Conservation (phyloP, 345 rosid genomes). For the Citrus mangshanensis region DNA sequence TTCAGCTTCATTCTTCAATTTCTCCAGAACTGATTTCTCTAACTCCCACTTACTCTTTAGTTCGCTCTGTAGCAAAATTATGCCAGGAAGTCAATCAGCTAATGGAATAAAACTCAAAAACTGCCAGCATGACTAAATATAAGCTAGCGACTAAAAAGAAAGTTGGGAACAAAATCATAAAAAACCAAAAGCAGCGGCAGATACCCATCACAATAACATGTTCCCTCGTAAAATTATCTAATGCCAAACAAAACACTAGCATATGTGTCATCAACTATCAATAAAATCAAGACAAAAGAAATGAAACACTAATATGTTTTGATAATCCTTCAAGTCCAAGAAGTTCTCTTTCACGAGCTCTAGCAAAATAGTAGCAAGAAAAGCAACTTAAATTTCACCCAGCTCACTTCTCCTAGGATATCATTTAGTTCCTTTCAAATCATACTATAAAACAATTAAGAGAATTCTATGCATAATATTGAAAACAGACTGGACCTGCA, state of each 20-base stretch:
- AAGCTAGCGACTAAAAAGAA: background rate
- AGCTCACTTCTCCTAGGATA: background rate
- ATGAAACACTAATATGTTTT: background rate
- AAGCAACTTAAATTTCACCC: background rate
- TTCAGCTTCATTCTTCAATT: slow-evolving; percentile 62
- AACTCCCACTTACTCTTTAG: slow-evolving; percentile 64
- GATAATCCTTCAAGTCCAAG: background rate
- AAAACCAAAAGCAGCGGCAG: background rate
- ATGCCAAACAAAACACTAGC: background rate
- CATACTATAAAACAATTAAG: background rate
- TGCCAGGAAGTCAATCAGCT: slow-evolving; percentile 7
- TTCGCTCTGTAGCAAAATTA: slow-evolving; percentile 44
- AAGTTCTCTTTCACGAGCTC: background rate
- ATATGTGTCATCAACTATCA: background rate
- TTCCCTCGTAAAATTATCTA: background rate
- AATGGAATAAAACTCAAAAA: background rate
- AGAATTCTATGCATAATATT: background rate
- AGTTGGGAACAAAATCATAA: background rate
- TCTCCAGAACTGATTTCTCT: slow-evolving; percentile 60
- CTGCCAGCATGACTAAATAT: background rate
- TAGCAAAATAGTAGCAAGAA: background rate
- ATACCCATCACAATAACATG: background rate
- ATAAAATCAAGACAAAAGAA: background rate
- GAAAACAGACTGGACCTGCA: background rate
- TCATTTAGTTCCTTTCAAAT: background rate